Percentiles rank a stretch among this genome's conserved stretches.
phyloP scores from a whole-genome alignment of 2,329 filamentous ascomycete genomes.

The Alternaria sp. region DNA sequence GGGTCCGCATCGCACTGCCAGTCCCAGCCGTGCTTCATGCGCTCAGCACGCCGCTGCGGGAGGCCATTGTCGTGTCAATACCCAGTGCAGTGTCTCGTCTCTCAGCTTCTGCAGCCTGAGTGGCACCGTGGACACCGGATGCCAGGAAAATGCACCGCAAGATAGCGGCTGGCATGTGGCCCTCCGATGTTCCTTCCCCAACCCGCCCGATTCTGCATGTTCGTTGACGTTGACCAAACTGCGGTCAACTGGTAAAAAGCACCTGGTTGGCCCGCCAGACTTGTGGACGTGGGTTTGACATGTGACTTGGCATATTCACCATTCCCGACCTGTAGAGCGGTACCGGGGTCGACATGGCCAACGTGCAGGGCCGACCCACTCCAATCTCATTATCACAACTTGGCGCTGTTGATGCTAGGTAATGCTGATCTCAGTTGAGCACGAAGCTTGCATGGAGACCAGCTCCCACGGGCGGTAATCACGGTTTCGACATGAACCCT shows the following conservation, averaged over 20 bases:
- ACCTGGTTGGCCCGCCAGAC: not conserved
- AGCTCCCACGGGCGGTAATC: conserved; percentile 2
- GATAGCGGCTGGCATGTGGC: not conserved
- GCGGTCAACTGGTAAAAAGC: conserved; percentile 5
- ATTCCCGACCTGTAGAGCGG: not conserved
- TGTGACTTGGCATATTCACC: conserved; percentile 6
- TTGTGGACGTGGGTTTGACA: not conserved
- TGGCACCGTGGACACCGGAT: conserved; percentile 4
- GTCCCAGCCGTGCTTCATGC: not conserved
- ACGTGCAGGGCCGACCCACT: conserved; percentile 6
- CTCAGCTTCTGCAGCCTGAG: conserved; percentile 7
- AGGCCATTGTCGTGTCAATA: conserved; percentile 4
- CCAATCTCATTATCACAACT: not conserved
- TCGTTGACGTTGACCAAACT: not conserved
- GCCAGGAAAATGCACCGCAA: not conserved
- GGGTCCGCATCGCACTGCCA: not conserved
- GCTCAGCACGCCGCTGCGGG: not conserved
- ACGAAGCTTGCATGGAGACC: not conserved
- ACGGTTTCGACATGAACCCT: conserved; percentile 9
- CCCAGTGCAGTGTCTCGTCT: not conserved
- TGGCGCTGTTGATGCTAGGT: conserved; percentile 7
- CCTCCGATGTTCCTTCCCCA: not conserved
- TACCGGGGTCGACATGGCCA: conserved; percentile 10
- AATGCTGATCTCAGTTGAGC: conserved; percentile 11
- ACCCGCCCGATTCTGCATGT: not conserved